phyloP scores from a whole-genome alignment of 2,329 filamentous ascomycete species.

The Xylariaceae sp. region DNA sequence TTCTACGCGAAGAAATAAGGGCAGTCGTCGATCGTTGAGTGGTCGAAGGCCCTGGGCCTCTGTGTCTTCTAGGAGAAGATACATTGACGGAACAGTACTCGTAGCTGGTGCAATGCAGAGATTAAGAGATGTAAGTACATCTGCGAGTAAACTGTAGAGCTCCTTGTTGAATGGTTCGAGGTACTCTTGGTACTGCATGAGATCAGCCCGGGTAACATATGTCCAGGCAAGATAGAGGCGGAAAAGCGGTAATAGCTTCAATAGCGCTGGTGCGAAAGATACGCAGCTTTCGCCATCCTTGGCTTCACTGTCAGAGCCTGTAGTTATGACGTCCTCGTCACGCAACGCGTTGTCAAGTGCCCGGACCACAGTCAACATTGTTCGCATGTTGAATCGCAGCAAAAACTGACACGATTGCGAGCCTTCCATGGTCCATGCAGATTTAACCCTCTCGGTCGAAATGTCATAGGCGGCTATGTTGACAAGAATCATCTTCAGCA shows the following conservation, averaged over 20 bases:
- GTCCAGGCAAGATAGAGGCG: constrained; percentile 53
- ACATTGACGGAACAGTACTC: constrained; percentile 38
- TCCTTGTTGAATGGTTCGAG: constrained; percentile 42
- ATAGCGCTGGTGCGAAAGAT: constrained; percentile 36
- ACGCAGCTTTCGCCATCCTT: constrained; percentile 23
- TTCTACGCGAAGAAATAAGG: constrained; percentile 28
- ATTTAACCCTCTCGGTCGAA: constrained; percentile 55
- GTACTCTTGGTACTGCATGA: constrained; percentile 42
- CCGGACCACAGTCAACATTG: constrained; percentile 66
- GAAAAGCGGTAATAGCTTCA: constrained; percentile 46
- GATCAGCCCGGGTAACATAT: constrained; percentile 41
- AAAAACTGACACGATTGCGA: constrained; percentile 58
- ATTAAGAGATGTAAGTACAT: constrained; percentile 46
- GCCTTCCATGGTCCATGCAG: constrained; percentile 41
- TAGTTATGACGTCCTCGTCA: constrained; percentile 34
- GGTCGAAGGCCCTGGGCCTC: constrained; percentile 31
- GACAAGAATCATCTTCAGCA: constrained; percentile 76
- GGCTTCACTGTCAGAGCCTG: constrained; percentile 22
- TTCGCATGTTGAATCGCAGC: constrained; percentile 71
- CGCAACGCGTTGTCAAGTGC: constrained; percentile 66
- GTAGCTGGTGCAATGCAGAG: constrained; percentile 37
- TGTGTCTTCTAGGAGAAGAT: constrained; percentile 47
- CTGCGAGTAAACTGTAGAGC: constrained; percentile 43
- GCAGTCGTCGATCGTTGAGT: constrained; percentile 25
- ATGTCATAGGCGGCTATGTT: constrained; percentile 81